Evolutionary conservation across 2,329 filamentous ascomycete genomes (phyloP).

Genomic region (Periglandula ipomoeae): DNA sequence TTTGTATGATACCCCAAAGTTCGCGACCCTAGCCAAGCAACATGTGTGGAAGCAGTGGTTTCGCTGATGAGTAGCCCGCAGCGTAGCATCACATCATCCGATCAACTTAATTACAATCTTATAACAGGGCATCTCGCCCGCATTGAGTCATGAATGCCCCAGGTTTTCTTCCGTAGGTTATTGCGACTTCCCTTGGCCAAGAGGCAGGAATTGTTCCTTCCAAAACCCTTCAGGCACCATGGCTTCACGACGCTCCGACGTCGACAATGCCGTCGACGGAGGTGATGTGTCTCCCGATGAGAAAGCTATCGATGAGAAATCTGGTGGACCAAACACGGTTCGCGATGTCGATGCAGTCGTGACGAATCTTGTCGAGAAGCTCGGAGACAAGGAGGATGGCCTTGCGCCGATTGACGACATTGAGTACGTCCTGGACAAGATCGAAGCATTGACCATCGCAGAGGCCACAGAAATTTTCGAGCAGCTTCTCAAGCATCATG

Average conservation of each 20-base stretch:
- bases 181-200: too few species aligned
- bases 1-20: too few species aligned
- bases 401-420: constrained; percentile 15
- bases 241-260: not conserved
- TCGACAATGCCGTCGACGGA: not conserved
- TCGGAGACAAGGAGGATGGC: constrained; percentile 11
- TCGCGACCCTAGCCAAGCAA: too few species aligned
- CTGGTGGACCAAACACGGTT: not conserved
- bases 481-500: constrained; percentile 14
- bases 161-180: too few species aligned
- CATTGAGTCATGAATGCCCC: too few species aligned
- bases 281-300: not conserved
- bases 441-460: constrained; percentile 13
- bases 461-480: constrained; percentile 13
- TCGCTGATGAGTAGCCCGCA: too few species aligned
- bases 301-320: not conserved
- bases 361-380: constrained; percentile 9
- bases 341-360: constrained; percentile 4
- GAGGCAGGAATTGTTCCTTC: too few species aligned
- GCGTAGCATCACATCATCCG: too few species aligned
- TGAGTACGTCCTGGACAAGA: constrained; percentile 16
- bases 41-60: too few species aligned
- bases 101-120: too few species aligned
- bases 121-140: too few species aligned
- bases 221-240: not conserved